Evolutionary conservation across 2,329 filamentous ascomycete genomes (phyloP), one percentile per base, ranked within the genome.

Genomic region (Xylaria sp.): DNA sequence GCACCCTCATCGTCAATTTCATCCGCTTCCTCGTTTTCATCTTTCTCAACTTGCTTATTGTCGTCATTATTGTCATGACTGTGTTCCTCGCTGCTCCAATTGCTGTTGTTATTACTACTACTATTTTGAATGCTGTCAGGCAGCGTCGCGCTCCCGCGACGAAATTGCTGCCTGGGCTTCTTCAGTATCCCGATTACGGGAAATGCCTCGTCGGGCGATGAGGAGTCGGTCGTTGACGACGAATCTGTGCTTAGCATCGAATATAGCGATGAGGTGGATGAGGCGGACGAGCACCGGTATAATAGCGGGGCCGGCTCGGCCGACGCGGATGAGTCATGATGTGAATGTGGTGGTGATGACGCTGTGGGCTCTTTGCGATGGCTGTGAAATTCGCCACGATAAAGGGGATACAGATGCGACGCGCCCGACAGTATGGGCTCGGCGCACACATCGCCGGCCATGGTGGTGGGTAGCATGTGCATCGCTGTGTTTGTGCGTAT

Each of bases 231-330:
- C 15, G 44, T 60, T 12, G 57, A 63, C 0, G 58, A 44, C 18
- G 63, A 65, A 7, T 58, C 23, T 9, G 32, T 52, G n/a, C 56
- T 58, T 1, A n/a, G n/a, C 3, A 39, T 23, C n/a, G 68, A 70
- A 39, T 63, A 70, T 3, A 28, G 23, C 18, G 66, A 68, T 4
- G 62, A 28, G 1, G 67, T 41, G 12, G 68, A 70, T 4, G 68
- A 67, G 46, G 54, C 28, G 50, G 68, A 70, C 1, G 68, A 67
- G 60, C 59, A 51, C 13, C 55, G 59, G 8, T 46, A 64, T 28
- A 70, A 64, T 28, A 70, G 68, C 7, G 59, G 32, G 48, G 56
- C 50, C 63, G 59, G 58, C 46, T 65, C 61, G 65, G 59, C 23
- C 10, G 52, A 18, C 6, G 18, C 32, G 25, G 32, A 23, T 34